Conservation (phyloP, 2,329 filamentous ascomycete species). For the Talaromyces marneffei region DNA sequence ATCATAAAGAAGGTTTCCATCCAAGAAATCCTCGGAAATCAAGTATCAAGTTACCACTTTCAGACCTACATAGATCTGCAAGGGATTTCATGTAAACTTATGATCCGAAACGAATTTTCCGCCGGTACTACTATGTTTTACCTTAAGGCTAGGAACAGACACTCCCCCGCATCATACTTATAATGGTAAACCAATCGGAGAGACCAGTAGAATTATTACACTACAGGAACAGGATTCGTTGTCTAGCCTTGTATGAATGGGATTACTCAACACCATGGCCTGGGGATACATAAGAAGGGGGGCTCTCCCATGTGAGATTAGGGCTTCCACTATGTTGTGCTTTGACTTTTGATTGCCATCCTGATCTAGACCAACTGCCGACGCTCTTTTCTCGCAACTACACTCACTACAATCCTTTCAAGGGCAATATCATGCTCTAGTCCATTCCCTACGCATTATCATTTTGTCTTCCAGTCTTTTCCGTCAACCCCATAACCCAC, state of each 20-base stretch:
- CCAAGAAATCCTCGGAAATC: no score
- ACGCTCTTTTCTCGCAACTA: neutral
- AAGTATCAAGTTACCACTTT: neutral
- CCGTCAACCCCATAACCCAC: neutral
- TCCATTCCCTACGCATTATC: neutral
- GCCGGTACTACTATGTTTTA: neutral
- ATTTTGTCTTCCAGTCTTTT: neutral
- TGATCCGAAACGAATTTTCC: neutral
- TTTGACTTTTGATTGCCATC: neutral
- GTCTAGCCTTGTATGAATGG: neutral
- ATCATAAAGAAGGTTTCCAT: no score
- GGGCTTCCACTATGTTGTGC: neutral
- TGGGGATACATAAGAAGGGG: neutral
- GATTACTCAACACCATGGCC: neutral
- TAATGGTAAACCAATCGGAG: neutral
- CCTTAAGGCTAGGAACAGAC: no score
- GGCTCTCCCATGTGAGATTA: no score
- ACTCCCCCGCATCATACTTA: neutral
- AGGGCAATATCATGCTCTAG: neutral
- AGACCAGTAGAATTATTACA: neutral
- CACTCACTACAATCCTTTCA: neutral
- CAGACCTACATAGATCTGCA: neutral
- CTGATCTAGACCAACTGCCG: neutral
- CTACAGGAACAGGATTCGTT: neutral
- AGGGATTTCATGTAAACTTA: neutral